Conservation (phyloP, 169 alveolate genomes). For the Plasmodium cynomolgi region DNA sequence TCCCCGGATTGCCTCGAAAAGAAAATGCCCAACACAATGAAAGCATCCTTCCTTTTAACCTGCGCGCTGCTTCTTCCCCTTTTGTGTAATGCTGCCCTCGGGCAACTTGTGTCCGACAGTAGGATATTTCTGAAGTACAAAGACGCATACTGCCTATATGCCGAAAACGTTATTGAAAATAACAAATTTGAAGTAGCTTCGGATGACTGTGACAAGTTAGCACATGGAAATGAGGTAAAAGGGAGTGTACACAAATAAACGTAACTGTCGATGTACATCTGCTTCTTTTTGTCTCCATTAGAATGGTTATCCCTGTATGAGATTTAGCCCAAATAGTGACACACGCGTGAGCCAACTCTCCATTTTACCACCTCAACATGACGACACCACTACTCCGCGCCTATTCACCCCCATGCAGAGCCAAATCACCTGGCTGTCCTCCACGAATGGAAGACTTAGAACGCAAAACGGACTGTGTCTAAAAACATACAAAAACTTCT, state of each 20-base stretch:
- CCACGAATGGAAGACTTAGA: conserved; percentile 24
- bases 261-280: neutral
- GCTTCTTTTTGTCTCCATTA: neutral
- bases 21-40: conserved; percentile 4
- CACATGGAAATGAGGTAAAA: conserved; percentile 73
- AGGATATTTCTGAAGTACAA: conserved; percentile 61
- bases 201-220: conserved; percentile 58
- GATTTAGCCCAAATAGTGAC: neutral
- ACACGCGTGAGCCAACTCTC: neutral
- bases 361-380: neutral
- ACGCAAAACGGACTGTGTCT: conserved; percentile 65
- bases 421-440: conserved; percentile 49
- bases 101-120: conserved; percentile 12
- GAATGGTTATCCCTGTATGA: neutral
- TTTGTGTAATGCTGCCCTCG: neutral
- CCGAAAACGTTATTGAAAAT: conserved; percentile 64
- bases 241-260: neutral
- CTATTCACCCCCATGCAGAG: conserved; percentile 5
- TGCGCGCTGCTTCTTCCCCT: conserved; percentile 3
- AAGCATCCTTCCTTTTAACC: conserved; percentile 6
- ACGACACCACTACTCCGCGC: neutral
- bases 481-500: conserved; percentile 65
- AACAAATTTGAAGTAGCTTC: conserved; percentile 51
- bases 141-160: conserved; percentile 56
- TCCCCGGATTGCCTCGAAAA: neutral